Percentiles rank a stretch among this genome's conserved stretches.
phyloP scores from a whole-genome alignment of 345 rosid species.

The Trapa bicornis region DNA sequence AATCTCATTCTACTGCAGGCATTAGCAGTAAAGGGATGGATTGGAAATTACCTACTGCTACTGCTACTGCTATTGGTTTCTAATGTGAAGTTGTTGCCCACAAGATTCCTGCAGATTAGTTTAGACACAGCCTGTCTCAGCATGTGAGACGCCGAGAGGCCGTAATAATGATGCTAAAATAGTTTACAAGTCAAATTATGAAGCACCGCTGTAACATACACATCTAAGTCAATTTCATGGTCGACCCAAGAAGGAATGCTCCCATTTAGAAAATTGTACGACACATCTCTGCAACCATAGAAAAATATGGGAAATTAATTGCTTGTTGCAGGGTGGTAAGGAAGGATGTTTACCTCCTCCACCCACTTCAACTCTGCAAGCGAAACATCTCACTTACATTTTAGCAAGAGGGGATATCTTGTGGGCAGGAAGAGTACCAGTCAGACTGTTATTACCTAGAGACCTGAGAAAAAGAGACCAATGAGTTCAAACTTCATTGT shows the following conservation, averaged over 20 bases:
- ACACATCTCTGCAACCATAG: constrained; percentile 47
- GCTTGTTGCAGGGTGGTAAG: no score
- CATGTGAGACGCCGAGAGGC: no score
- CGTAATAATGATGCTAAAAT: no score
- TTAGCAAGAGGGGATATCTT: constrained; percentile 32
- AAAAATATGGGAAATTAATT: not conserved
- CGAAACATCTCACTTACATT: constrained; percentile 42
- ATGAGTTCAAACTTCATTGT: no score
- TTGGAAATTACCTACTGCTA: constrained; percentile 27
- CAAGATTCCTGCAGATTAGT: constrained; percentile 49
- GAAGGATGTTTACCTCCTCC: no score
- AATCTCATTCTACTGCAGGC: no score
- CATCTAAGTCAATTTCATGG: constrained; percentile 17
- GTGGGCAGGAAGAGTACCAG: constrained; percentile 39
- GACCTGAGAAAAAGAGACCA: constrained; percentile 44
- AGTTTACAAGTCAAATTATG: no score
- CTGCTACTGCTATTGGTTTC: no score
- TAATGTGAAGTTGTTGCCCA: constrained; percentile 57
- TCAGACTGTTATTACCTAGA: constrained; percentile 41
- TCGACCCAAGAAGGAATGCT: constrained; percentile 59
- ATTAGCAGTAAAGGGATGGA: not conserved
- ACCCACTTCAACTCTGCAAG: no score
- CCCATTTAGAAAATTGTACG: constrained; percentile 59
- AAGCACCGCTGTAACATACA: constrained; percentile 26
- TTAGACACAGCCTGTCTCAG: no score